These are phyloP conservation scores for Quercus lobata DNA, from an alignment of 331 rosid genomes.

Conservation along the genomic window DNA sequence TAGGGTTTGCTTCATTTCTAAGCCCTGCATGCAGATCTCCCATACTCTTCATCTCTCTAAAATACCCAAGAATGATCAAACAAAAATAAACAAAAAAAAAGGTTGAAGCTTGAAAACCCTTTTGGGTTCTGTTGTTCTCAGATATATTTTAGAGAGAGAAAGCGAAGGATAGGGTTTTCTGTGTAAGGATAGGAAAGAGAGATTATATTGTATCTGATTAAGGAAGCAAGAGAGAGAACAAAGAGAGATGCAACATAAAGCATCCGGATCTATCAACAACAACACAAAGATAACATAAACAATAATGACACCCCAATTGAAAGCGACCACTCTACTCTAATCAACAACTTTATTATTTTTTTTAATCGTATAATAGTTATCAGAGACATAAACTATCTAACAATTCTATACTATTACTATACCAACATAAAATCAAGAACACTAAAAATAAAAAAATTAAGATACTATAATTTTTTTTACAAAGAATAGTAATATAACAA, in stretches of 20 bases:
- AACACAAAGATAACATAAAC: constrained; percentile 16
- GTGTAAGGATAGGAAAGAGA: constrained; percentile 52
- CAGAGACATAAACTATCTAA: constrained; percentile 9
- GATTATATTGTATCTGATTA: constrained; percentile 35
- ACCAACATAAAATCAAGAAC: neutral
- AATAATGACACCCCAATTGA: constrained; percentile 17
- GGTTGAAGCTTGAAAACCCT: constrained; percentile 4
- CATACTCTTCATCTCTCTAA: constrained; percentile 16
- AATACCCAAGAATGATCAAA: neutral
- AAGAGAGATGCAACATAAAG: constrained; percentile 62
- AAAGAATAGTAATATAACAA: neutral
- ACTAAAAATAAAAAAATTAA: neutral
- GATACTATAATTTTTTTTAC: neutral
- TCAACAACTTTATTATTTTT: neutral
- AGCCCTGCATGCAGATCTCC: constrained; percentile 56
- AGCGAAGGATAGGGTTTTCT: neutral
- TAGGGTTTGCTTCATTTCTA: constrained; percentile 20
- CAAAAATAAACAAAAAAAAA: neutral
- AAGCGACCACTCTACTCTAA: constrained; percentile 39
- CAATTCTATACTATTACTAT: neutral
- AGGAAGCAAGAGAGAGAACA: constrained; percentile 67
- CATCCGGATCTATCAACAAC: constrained; percentile 49
- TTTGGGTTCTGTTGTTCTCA: constrained; percentile 16
- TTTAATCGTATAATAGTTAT: constrained; percentile 7
- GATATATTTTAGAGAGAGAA: constrained; percentile 25